Evolutionary conservation across 140 eudicot species (phyloP).

Genomic region (Erigeron philadelphicus): DNA sequence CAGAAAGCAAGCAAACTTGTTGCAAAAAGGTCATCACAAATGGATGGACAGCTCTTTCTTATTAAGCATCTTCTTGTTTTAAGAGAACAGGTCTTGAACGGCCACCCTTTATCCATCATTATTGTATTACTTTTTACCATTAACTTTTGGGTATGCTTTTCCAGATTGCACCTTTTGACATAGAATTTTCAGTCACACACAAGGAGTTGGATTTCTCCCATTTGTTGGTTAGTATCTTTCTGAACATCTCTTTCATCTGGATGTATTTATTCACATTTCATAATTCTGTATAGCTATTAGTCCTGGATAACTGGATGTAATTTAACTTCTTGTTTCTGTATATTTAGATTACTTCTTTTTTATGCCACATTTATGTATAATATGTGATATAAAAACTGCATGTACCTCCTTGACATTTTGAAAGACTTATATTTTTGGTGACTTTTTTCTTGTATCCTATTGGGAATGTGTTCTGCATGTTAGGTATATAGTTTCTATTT

Average conservation of each 20-base stretch:
- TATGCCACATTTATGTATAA: constrained; percentile 1
- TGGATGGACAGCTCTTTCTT: constrained; percentile 95
- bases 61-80: constrained; percentile 86
- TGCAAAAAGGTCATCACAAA: constrained; percentile 67
- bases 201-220: constrained; percentile 99
- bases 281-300: constrained; percentile 1
- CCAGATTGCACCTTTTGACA: constrained; percentile 98
- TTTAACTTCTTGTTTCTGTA: background rate
- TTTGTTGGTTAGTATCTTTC: constrained; percentile 64
- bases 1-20: constrained; percentile 95
- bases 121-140: constrained; percentile 11
- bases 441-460: no score
- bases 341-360: background rate
- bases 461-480: no score
- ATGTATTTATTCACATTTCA: constrained; percentile 1
- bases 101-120: constrained; percentile 7
- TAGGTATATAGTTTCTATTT: no score
- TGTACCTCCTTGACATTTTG: background rate
- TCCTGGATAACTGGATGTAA: background rate
- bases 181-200: constrained; percentile 88
- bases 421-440: background rate
- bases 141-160: constrained; percentile 24
- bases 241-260: background rate
- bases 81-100: constrained; percentile 71
- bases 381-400: background rate